phyloP scores from a whole-genome alignment of 192 early-diverging fungal species.

The Coemansia sp. region DNA sequence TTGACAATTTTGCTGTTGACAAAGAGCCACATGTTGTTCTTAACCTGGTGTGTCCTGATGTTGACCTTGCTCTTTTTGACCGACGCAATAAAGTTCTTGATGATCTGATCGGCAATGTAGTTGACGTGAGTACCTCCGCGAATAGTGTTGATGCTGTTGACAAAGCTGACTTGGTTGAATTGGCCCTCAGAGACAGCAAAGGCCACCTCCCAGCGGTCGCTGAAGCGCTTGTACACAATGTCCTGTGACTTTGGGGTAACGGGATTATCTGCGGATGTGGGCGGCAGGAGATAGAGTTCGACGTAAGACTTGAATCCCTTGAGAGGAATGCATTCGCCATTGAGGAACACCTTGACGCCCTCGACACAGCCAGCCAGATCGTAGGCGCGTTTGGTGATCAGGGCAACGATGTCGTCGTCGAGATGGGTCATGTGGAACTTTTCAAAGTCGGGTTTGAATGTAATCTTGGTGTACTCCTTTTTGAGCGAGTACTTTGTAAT shows the following conservation, averaged over 20 bases:
- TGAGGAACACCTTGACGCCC: constrained; percentile 84
- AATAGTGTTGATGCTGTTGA: constrained; percentile 93
- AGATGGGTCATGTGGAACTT: constrained; percentile 87
- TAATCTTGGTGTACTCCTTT: constrained; percentile 86
- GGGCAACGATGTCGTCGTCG: constrained; percentile 80
- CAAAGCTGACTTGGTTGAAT: constrained; percentile 94
- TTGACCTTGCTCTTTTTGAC: constrained; percentile 71
- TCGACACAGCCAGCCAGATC: constrained; percentile 87
- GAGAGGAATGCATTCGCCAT: constrained; percentile 77
- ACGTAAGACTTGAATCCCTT: constrained; percentile 90
- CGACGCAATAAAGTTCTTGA: constrained; percentile 61
- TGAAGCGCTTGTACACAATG: constrained; percentile 72
- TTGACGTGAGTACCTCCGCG: constrained; percentile 92
- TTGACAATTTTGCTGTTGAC: constrained; percentile 94
- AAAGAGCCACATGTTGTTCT: constrained; percentile 90
- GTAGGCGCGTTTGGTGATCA: constrained; percentile 90
- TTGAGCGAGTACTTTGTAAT: constrained; percentile 65
- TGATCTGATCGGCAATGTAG: constrained; percentile 79
- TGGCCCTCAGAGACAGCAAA: constrained; percentile 92
- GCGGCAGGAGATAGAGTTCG: constrained; percentile 66
- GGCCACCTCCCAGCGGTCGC: constrained; percentile 90
- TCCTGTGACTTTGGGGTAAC: constrained; percentile 29
- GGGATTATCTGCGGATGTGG: constrained; percentile 20
- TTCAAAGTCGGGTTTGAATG: constrained; percentile 89
- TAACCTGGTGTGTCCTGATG: constrained; percentile 81